These are phyloP conservation scores for Erythrophleum ivorense DNA, from an alignment of 331 rosid genomes.

Conservation along the genomic window DNA sequence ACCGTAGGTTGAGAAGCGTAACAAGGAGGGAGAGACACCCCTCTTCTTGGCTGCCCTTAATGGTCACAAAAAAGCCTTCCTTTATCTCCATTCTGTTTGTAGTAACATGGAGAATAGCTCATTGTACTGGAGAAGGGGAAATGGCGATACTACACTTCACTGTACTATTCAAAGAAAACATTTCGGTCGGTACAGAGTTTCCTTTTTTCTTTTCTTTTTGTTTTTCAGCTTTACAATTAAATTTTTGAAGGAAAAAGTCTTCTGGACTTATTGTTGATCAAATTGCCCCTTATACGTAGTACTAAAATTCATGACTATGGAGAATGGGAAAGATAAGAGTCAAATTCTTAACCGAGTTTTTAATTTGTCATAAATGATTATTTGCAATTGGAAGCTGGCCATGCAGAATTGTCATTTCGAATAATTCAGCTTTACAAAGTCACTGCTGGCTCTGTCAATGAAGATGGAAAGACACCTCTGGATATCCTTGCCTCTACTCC, in stretches of 20 bases:
- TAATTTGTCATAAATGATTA: too few relatives aligned
- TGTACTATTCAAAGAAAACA: too few relatives aligned
- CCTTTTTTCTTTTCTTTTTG: too few relatives aligned
- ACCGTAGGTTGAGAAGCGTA: constrained; percentile 8
- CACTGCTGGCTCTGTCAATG: not conserved
- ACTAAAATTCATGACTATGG: too few relatives aligned
- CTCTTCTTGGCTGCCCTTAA: constrained; percentile 52
- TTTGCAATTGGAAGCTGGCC: too few relatives aligned
- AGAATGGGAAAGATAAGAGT: too few relatives aligned
- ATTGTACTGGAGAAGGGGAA: not conserved
- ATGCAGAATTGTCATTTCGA: not conserved
- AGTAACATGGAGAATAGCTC: too few relatives aligned
- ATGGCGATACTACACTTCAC: constrained; percentile 18
- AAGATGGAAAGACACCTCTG: not conserved
- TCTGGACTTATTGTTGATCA: too few relatives aligned
- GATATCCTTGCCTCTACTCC: not conserved
- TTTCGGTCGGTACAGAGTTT: not conserved
- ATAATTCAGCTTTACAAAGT: not conserved
- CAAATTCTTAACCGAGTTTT: too few relatives aligned
- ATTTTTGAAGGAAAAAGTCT: too few relatives aligned
- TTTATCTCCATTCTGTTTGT: constrained; percentile 2
- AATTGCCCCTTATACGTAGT: too few relatives aligned
- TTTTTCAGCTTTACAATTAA: too few relatives aligned
- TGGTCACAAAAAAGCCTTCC: constrained; percentile 43
- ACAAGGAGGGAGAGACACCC: constrained; percentile 46